Evolutionary conservation across 345 rosid genomes (phyloP).

Genomic region (Aegle marmelos): DNA sequence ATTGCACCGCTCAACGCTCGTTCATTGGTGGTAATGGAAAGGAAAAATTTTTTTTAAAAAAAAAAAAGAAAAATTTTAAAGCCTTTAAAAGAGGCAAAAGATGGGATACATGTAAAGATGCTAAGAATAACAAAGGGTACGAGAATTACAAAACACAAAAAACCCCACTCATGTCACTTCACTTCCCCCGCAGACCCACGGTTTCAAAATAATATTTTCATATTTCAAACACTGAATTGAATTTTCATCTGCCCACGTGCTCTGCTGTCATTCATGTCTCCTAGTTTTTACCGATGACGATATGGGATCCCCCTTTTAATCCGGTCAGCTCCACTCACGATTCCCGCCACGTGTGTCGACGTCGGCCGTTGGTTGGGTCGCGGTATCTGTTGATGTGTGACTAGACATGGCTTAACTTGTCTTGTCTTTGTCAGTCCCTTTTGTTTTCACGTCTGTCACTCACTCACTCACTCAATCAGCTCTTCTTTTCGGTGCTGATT

Average conservation of each 20-base stretch:
- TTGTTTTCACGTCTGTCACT: not conserved
- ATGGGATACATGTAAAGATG: not conserved
- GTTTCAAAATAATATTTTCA: too few species aligned
- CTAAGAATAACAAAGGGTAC: constrained; percentile 7
- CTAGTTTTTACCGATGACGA: not conserved
- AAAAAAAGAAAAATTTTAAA: not conserved
- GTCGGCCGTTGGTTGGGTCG: not conserved
- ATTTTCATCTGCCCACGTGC: constrained; percentile 7
- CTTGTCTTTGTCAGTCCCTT: not conserved
- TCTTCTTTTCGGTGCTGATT: not conserved
- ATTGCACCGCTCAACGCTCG: too few species aligned
- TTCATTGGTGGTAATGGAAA: too few species aligned
- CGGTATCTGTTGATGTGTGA: not conserved
- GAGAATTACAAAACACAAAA: constrained; percentile 9
- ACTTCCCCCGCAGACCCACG: too few species aligned
- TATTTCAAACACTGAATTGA: too few species aligned
- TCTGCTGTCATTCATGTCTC: constrained; percentile 30
- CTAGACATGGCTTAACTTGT: not conserved
- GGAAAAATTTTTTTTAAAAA: too few species aligned
- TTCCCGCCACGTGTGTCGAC: not conserved
- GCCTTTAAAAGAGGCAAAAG: not conserved
- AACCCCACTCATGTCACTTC: too few species aligned
- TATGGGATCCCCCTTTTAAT: not conserved
- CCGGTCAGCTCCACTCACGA: not conserved
- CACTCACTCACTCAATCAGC: not conserved